Conservation (phyloP, 495 filamentous ascomycete species). For the Hyaloscypha hepaticicola region DNA sequence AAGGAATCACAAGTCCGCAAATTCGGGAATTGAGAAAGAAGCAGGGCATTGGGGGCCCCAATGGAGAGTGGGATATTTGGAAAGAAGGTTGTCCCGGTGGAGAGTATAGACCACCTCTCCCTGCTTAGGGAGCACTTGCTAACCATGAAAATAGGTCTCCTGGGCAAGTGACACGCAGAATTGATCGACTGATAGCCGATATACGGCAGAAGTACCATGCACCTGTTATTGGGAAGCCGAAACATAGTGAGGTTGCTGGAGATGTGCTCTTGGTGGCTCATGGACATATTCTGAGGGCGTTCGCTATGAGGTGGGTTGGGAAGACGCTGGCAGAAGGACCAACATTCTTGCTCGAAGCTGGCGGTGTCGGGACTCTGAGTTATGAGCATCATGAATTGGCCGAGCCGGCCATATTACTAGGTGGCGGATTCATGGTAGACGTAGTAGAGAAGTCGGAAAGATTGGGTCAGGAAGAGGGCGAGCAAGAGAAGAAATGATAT, state of each 20-base stretch:
- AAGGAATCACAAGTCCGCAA: conserved; percentile 76
- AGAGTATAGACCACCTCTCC: conserved; percentile 47
- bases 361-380: conserved; percentile 80
- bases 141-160: conserved; percentile 29
- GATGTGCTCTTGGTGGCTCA: conserved; percentile 70
- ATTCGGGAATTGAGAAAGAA: conserved; percentile 62
- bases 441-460: conserved; percentile 37
- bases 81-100: conserved; percentile 71
- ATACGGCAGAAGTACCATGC: conserved; percentile 62
- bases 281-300: conserved; percentile 84
- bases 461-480: background rate
- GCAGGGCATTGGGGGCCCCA: conserved; percentile 51
- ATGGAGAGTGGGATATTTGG: conserved; percentile 78
- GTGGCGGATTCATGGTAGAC: conserved; percentile 63
- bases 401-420: conserved; percentile 69
- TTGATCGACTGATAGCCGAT: conserved; percentile 66
- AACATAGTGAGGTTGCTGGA: conserved; percentile 36
- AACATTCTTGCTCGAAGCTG: conserved; percentile 73
- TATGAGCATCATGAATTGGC: conserved; percentile 66
- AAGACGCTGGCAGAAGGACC: conserved; percentile 66
- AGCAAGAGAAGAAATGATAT: conserved; percentile 1
- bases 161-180: conserved; percentile 43
- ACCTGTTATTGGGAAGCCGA: conserved; percentile 47
- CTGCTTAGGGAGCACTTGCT: background rate
- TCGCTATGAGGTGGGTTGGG: conserved; percentile 84